These are phyloP conservation scores for Tuctoria greenei DNA, from an alignment of 176 grass and related monocot genomes.

Conservation along the genomic window DNA sequence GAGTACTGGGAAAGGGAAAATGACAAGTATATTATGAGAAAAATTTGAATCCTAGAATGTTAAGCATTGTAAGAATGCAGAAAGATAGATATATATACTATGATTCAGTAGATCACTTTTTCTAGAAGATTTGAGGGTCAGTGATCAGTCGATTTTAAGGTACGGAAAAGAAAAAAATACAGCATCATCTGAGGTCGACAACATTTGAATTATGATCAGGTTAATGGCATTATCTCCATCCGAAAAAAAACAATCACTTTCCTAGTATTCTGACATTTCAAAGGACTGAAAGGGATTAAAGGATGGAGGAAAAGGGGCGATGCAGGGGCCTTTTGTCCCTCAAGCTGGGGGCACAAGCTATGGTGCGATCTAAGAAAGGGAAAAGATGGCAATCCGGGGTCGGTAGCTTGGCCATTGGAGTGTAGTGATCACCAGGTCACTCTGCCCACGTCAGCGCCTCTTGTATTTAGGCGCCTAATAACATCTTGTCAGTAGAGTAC, in stretches of 20 bases:
- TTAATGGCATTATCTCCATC: neutral
- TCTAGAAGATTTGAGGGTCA: neutral
- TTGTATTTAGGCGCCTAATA: conserved; percentile 27
- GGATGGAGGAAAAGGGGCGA: neutral
- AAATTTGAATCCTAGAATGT: too few relatives aligned
- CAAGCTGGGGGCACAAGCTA: conserved; percentile 12
- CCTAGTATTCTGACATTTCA: conserved; percentile 14
- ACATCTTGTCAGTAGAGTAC: conserved; percentile 9
- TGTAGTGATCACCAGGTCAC: conserved; percentile 9
- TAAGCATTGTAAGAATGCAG: too few relatives aligned
- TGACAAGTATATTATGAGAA: too few relatives aligned
- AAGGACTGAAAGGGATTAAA: neutral
- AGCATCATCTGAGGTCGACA: conserved; percentile 14
- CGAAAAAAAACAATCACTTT: neutral
- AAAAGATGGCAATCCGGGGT: neutral
- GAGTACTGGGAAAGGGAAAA: too few relatives aligned
- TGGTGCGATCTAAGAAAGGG: conserved; percentile 25
- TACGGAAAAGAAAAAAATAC: neutral
- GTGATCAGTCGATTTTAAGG: neutral
- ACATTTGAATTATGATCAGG: neutral
- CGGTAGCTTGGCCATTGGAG: conserved; percentile 3
- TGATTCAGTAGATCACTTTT: neutral
- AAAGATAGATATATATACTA: neutral
- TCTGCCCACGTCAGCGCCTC: conserved; percentile 18
- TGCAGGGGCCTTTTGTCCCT: conserved; percentile 1